phyloP scores from a whole-genome alignment of 139 green algal species.

The Mychonastes homosphaera region DNA sequence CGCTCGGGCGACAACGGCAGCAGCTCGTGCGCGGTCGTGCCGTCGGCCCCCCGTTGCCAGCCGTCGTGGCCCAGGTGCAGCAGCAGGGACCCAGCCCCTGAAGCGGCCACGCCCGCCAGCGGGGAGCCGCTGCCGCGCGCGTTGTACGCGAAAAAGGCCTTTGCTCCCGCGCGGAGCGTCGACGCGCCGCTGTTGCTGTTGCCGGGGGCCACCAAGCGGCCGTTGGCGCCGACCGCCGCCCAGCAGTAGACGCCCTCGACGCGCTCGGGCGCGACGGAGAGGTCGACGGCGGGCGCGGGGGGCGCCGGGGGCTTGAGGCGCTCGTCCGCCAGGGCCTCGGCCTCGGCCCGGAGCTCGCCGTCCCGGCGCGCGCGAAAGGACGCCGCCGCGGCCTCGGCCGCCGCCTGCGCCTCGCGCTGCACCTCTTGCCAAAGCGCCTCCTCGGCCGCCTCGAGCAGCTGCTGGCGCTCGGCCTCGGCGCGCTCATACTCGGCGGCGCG shows the following conservation, averaged over 20 bases:
- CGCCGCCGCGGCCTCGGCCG: slow-evolving; percentile 28
- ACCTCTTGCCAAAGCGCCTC: slow-evolving; percentile 34
- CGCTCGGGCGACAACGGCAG: too few species aligned
- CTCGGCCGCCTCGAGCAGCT: slow-evolving; percentile 44
- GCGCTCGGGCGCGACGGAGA: background rate
- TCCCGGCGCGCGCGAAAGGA: slow-evolving; percentile 21
- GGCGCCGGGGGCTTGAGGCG: slow-evolving; percentile 30
- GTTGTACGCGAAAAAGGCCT: too few species aligned
- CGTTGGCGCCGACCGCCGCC: background rate
- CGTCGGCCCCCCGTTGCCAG: slow-evolving; percentile 61
- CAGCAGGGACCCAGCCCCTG: too few species aligned
- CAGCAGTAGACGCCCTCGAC: background rate
- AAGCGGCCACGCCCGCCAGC: too few species aligned
- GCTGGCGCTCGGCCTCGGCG: slow-evolving; percentile 32
- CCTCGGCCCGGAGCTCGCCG: slow-evolving; percentile 31
- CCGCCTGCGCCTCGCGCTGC: slow-evolving; percentile 30
- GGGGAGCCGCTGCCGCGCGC: too few species aligned
- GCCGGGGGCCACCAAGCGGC: slow-evolving; percentile 18
- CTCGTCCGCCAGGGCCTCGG: slow-evolving; percentile 35
- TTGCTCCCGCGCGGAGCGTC: too few species aligned
- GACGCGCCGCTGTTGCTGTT: too few species aligned
- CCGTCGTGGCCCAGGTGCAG: slow-evolving; percentile 69
- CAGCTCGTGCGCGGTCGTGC: slow-evolving; percentile 8
- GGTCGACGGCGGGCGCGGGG: slow-evolving; percentile 12
- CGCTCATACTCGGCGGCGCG: slow-evolving; percentile 22